Base-by-base conservation (phyloP, 352 stramenopile species). In the Pythium phragmiticola region DNA sequence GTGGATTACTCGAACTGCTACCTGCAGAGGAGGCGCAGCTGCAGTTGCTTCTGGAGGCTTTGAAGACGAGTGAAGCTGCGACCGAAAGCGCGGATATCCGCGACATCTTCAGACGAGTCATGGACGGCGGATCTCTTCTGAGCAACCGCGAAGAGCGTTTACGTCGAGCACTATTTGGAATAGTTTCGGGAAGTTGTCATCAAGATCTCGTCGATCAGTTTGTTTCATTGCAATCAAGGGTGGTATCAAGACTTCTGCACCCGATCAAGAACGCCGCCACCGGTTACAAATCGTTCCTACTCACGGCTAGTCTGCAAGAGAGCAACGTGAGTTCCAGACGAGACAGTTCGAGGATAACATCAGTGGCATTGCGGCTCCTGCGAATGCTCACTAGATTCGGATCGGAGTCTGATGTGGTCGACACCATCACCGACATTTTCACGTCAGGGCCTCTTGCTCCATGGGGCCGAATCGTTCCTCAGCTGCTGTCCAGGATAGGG, bases 381-480 rank as follows among this genome's bases (percentile, higher is more conserved):
- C 65, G 74, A 11, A 67, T 95, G 43, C 59, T 95, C 9, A 90
- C 84, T 14, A 66, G 68, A 7, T 92, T 80, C 52, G 87, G 82
- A 41, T 62, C 69, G 26, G 82, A 90, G 59, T 45, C 48, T 26
- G 71, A 76, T 0, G 39, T 95, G 4, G 57, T 70, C 2, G 61
- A 70, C 17, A 71, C 66, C 2, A 61, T 92, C 43, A 70, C 81
- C 51, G 64, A 72, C 11, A 73, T 74, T 0, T 83, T 96, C 33
- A 65, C 42, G 6, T 47, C 66, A 5, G 79, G 85, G 4, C 80
- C 87, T 21, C 64, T 94, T 3, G 43, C 56, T 45, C 77, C 83
- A 43, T 96, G 87, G 87, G 69, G 69, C 16, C 70, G 74, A 13
- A 66, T 94, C 36, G 77, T 94, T 17, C 84, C 87, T 39, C 87